Base-by-base conservation (phyloP, 371 early-diverging fungal species). In the Neoconidiobolus thromboides region DNA sequence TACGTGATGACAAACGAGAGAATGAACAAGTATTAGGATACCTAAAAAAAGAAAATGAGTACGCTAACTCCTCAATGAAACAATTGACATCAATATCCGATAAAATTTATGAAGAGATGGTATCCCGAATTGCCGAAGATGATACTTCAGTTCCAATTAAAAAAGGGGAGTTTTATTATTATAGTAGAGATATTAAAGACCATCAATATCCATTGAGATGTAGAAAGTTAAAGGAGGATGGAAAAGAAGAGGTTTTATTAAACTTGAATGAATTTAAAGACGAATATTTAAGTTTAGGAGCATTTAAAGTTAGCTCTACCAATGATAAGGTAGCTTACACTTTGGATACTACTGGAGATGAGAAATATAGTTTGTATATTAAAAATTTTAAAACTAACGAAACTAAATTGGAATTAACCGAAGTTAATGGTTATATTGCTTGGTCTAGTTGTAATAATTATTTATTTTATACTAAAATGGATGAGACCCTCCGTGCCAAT, bases 401-500 rank as follows among this genome's bases (percentile, higher is more conserved):
- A 26, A 55, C 71, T 39, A 58, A 76, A 38, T 43, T 60, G 1
- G 76, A 80, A 51, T 64, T 80, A 38, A 58, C 64, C 37, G 76
- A 75, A 42, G 73, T 70, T 6, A 76, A 72, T 42, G 76, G 73
- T 50, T 70, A 77, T 63, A 68, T 78, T 12, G 78, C 77, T 55
- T 81, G 80, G 62, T 73, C 75, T 2, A 64, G 63, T 40, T 75
- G 74, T 61, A 69, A 67, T 51, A 63, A 64, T 6, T 71, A 60
- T 59, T 71, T 71, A 7, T 80, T 65, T 57, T 81, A 80, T 58
- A 62, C 76, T 15, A 58, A 68, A 0, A 60, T 79, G 39, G 81
- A 77, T 38, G 78, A 72, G 9, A 67, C 62, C n/a, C 78, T 78
- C 52, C 65, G 81, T 0, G 75, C 79, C 4, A 76, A 76, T 60